Percentiles rank a stretch among this genome's conserved stretches.
Evolutionary conservation across 2,329 filamentous ascomycete species (phyloP).

Genomic region (Microdochium bolleyi): DNA sequence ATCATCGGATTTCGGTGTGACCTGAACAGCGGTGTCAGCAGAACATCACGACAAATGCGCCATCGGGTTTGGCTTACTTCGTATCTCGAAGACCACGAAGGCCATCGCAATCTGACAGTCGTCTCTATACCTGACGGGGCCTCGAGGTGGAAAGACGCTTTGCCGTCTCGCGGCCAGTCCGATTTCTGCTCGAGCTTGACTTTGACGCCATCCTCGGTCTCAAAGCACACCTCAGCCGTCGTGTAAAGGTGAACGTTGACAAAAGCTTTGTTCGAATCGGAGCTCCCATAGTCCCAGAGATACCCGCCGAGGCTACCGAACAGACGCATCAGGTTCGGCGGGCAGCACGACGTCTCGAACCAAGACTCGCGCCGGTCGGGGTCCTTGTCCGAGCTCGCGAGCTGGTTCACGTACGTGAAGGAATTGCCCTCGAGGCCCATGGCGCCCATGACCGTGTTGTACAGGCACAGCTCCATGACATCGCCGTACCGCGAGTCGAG

Average conservation of each 20-base stretch:
- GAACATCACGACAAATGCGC: not conserved
- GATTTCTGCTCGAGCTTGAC: conserved; percentile 39
- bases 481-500: conserved; percentile 46
- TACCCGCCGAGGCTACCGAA: conserved; percentile 50
- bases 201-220: conserved; percentile 16
- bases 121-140: conserved; percentile 20
- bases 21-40: conserved; percentile 6
- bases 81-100: conserved; percentile 34
- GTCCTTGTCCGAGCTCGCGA: conserved; percentile 43
- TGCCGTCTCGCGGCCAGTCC: conserved; percentile 50
- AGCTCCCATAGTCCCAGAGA: conserved; percentile 35
- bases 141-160: conserved; percentile 35
- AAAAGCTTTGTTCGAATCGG: conserved; percentile 16
- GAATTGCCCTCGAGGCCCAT: conserved; percentile 46
- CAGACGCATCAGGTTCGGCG: conserved; percentile 48
- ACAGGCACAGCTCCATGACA: conserved; percentile 52
- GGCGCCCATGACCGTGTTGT: conserved; percentile 50
- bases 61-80: not conserved
- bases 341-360: conserved; percentile 54
- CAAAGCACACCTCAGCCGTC: conserved; percentile 33
- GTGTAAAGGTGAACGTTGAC: conserved; percentile 51
- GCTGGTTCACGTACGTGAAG: conserved; percentile 56
- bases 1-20: conserved; percentile 24
- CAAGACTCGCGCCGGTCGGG: conserved; percentile 43
- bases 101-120: conserved; percentile 42